Evolutionary conservation across 208 protist species (phyloP).

Genomic region (Trichomonas gallinae): DNA sequence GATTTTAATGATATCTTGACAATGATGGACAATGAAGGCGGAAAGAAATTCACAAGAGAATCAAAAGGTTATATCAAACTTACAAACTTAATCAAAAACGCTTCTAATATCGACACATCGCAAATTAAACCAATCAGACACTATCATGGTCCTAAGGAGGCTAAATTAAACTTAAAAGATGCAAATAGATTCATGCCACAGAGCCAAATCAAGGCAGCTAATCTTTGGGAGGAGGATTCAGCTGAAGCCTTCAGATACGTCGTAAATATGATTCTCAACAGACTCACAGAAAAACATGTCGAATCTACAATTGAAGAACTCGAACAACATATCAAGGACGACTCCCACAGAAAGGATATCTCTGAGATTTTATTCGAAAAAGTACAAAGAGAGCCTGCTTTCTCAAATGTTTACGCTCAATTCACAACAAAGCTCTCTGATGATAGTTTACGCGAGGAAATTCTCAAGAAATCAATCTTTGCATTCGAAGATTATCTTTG

Average conservation of each 20-base stretch:
- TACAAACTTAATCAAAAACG: not conserved
- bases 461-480: not conserved
- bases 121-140: not conserved
- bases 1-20: not conserved
- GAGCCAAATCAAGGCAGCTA: not conserved
- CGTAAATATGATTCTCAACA: not conserved
- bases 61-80: not conserved
- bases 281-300: not conserved
- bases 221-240: not conserved
- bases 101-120: not conserved
- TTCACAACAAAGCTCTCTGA: not conserved
- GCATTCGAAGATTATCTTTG: not conserved
- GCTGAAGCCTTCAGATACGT: not conserved
- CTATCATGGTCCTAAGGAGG: not conserved
- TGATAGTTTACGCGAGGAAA: not conserved
- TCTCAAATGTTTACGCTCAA: not conserved
- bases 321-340: not conserved
- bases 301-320: not conserved
- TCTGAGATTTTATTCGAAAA: not conserved
- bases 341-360: not conserved
- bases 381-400: not conserved
- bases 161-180: not conserved
- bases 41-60: not conserved
- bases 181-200: not conserved
- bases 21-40: not conserved